Conservation (phyloP, 306 rosid species). For the Prunus davidiana region DNA sequence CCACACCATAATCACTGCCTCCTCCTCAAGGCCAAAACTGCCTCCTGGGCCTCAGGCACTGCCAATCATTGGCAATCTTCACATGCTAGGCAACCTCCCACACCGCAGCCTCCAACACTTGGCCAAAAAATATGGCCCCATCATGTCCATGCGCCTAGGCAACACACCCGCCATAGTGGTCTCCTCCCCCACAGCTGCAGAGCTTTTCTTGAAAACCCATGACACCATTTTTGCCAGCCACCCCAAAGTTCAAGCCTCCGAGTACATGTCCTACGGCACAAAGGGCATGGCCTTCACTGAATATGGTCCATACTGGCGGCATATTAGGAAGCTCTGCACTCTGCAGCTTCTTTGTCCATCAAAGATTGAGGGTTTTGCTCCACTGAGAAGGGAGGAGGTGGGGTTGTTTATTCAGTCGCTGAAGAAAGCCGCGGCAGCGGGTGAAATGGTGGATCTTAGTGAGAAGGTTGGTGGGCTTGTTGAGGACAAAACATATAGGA, state of each 20-base stretch:
- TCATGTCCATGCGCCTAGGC: conserved; percentile 44
- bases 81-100: conserved; percentile 11
- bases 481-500: conserved; percentile 2
- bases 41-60: conserved; percentile 9
- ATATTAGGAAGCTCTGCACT: conserved; percentile 30
- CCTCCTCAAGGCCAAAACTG: background rate
- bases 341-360: conserved; percentile 19
- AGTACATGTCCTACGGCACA: conserved; percentile 20
- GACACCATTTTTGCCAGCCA: conserved; percentile 1
- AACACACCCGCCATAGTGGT: conserved; percentile 28
- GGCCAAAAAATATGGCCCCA: conserved; percentile 41
- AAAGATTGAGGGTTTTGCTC: background rate
- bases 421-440: background rate
- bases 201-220: conserved; percentile 10
- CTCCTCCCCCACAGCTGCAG: conserved; percentile 14
- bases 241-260: conserved; percentile 7
- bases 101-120: conserved; percentile 30
- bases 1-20: background rate
- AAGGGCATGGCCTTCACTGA: conserved; percentile 19
- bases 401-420: background rate
- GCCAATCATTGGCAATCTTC: conserved; percentile 11
- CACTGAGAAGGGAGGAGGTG: conserved; percentile 4
- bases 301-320: conserved; percentile 35
- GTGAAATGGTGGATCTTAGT: conserved; percentile 30
- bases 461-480: background rate